Base-by-base conservation (phyloP, 1,284 basidiomycete species). In the Trichosporon ovoides region DNA sequence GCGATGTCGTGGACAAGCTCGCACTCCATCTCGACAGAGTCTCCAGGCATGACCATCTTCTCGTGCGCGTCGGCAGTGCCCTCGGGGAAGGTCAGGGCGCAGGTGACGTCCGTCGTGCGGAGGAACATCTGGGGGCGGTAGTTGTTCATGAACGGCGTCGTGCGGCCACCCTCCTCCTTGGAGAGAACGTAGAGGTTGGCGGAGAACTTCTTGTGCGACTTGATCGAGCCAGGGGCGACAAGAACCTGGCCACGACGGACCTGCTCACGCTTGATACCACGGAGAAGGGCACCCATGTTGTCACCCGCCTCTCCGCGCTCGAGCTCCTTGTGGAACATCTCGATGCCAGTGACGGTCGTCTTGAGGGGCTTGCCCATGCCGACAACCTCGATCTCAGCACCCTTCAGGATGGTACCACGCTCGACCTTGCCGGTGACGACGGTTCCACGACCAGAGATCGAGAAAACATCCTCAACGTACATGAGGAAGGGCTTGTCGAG, bases 321-420 rank as follows among this genome's bases (percentile, higher is more conserved):
- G 62, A 99, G 85, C 81, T 99, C 96, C 83, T 97, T 98, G 84
- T 97, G 94, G 87, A 98, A 98, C 91, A 97, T 98, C 80, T 98
- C 95, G 73, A 98, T 93, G 68, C 94, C 94, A 68, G 94, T 99
- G 59, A 99, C 81, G 34, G 88, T 95, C 13, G 95, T 96, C 84
- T 96, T 98, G 78, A 92, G 80, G 61, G 81, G 81, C 57, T 81
- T 79, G 60, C 94, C 95, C 60, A 92, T 82, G 68, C 96, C 96
- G 67, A 99, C 78, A 64, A 99, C 84, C 81, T 98, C 95, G 50
- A 98, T 84, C 79, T 98, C 96, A 68, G 85, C 85, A 69, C 94
- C 93, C 81, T 98, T 99, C 75, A 83, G 84, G 72, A 92, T 89
- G 60, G 87, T 83, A 66, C 96, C 96, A 75, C 96, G 91, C 81